Base-by-base conservation (phyloP, 2,329 filamentous ascomycete genomes). In the Colletotrichum costaricense region DNA sequence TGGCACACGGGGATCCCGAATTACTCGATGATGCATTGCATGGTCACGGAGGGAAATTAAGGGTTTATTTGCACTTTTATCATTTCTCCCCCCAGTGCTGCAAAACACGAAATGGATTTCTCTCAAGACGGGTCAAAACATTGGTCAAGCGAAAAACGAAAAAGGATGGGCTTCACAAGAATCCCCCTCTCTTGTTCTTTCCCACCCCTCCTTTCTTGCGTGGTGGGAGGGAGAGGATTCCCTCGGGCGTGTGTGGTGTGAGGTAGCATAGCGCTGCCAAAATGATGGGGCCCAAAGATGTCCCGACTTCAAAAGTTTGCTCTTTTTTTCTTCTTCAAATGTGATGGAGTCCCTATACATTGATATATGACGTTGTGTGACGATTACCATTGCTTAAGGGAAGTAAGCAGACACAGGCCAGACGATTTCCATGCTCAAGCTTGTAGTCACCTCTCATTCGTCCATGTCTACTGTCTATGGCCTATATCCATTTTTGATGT, bases 21-120 rank as follows among this genome's bases (percentile, higher is more conserved):
- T 72, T 73, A 73, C 71, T 73, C 71, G 72, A 74, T 69, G 69
- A 72, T 74, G 72, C 72, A 73, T 74, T 68, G 72, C 72, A 74
- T 74, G 72, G 63, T 72, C 72, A 73, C 63, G 72, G 72, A 74
- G 72, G 71, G 72, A 74, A 73, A 72, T 74, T 59, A 64, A 74
- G 71, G 71, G 71, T 73, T 67, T 67, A 64, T 73, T 72, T 72
- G 69, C 72, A 64, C 68, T 72, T 67, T 62, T 68, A 63, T 74
- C 49, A 73, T 71, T 65, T 66, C 35, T 62, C 71, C 60, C 63
- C 63, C 24, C 38, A 71, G 71, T 73, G 71, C 71, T 69, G 67
- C 71, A 66, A 73, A 28, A 65, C 52, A 73, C 67, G 70, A 73
- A 73, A 73, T 71, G 71, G 71, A 73, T 73, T 73, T 73, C 71